These are phyloP conservation scores for Candida ficus DNA, from an alignment of 805 yeast genomes.

Conservation along the genomic window DNA sequence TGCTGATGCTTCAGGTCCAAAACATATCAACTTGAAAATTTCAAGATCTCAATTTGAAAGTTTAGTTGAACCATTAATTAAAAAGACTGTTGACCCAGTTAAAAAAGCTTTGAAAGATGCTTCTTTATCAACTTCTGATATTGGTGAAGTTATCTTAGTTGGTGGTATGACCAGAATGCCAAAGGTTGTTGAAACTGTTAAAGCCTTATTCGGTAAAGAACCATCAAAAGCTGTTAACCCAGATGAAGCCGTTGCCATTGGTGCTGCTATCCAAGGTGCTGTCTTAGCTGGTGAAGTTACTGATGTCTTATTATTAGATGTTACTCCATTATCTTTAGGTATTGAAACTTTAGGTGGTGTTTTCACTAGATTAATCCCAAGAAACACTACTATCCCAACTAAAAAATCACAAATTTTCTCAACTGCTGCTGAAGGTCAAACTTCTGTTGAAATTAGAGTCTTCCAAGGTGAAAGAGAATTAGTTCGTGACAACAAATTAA, in stretches of 20 bases:
- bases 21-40: conserved; percentile 55
- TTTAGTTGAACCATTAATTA: conserved; percentile 60
- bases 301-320: conserved; percentile 74
- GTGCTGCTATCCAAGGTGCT: conserved; percentile 90
- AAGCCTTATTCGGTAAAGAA: conserved; percentile 52
- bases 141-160: conserved; percentile 73
- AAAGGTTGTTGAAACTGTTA: conserved; percentile 61
- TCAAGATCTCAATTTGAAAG: conserved; percentile 67
- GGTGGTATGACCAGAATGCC: conserved; percentile 95
- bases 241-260: conserved; percentile 85
- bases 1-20: conserved; percentile 39
- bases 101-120: conserved; percentile 76
- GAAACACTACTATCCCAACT: conserved; percentile 99
- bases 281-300: conserved; percentile 78
- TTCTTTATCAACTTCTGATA: conserved; percentile 54
- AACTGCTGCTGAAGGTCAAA: conserved; percentile 81
- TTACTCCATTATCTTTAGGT: conserved; percentile 97
- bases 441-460: conserved; percentile 74
- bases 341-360: conserved; percentile 99
- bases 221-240: conserved; percentile 79
- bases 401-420: conserved; percentile 95
- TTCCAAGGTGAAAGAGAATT: conserved; percentile 79
- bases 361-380: conserved; percentile 97
- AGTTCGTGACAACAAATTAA: conserved; percentile 71
- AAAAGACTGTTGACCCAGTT: conserved; percentile 68